These are phyloP conservation scores for Huntiella omanensis DNA, from an alignment of 2,329 filamentous ascomycete genomes.

Conservation along the genomic window DNA sequence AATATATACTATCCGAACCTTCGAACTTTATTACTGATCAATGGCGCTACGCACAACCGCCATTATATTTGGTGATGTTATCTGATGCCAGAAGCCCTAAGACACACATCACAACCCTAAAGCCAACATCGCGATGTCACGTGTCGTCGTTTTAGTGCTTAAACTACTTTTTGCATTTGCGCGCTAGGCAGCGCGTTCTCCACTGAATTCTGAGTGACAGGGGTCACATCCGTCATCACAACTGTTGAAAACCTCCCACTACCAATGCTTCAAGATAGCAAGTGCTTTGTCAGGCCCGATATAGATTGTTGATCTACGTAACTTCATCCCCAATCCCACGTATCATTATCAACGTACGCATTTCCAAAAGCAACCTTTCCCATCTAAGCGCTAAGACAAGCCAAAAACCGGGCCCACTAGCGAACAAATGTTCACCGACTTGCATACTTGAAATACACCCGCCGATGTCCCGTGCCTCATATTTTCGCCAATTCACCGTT, in stretches of 20 bases:
- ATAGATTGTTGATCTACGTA: no score
- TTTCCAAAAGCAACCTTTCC: not conserved
- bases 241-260: not conserved
- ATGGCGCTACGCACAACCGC: no score
- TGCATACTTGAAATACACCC: not conserved
- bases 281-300: no score
- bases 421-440: not conserved
- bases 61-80: no score
- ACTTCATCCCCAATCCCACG: no score
- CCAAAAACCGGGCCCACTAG: not conserved
- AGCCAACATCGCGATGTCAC: not conserved
- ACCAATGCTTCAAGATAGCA: not conserved
- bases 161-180: not conserved
- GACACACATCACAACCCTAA: not conserved
- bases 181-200: not conserved
- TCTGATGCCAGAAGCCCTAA: no score
- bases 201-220: not conserved
- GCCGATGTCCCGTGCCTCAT: not conserved
- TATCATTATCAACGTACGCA: no score
- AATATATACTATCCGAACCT: no score
- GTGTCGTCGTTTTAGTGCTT: not conserved
- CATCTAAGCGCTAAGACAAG: not conserved
- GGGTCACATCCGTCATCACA: not conserved
- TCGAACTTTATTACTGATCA: no score
- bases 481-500: not conserved